Base-by-base conservation (phyloP, 176 grass and related monocot species). In the Tillandsia fasciculata region DNA sequence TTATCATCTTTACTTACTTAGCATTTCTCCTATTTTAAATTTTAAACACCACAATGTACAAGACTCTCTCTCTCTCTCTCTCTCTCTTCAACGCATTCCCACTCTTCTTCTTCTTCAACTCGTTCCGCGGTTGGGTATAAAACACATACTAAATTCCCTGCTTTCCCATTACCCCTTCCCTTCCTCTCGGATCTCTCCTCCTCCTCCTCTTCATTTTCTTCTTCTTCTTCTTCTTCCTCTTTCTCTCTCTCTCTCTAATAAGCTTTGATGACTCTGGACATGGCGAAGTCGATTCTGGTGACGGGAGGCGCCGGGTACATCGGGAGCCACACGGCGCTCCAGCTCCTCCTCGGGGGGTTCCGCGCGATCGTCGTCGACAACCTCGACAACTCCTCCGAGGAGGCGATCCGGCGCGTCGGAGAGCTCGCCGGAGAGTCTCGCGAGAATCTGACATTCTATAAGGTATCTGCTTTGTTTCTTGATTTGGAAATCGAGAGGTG, bases 231-330 rank as follows among this genome's bases (percentile, higher is more conserved):
- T 10, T 61, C 56, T 7, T 5, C 56, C 2, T 6, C 17, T 61
- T n/a, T n/a, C 52, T 56, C 52, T 56, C 52, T 56, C 13, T n/a
- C 52, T 56, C 52, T 56, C 24, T 24, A 24, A 24, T 24, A 3
- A 2, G 11, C 52, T 56, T 56, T 42, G 33, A 42, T 42, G 52
- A 10, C 15, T 20, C 22, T 9, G 56, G 56, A 61, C 2, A 61
- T 61, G 76, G 66, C 17, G 69, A 86, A 81, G 77, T 83, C 86
- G 56, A 84, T 96, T 61, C 84, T 96, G 50, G 92, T 96, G 3
- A 96, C 92, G 10, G 92, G 92, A 1, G 92, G 92, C 11, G 92
- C 92, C 0, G 92, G 92, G 0, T 96, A 96, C 92, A 96, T 96
- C 73, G 92, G 92, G 11, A 96, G 92, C 85, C 92, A 96, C 85